A percentile compares a stretch with the other conserved stretches of the same genome.
phyloP scores from a whole-genome alignment of 176 grass and related monocot species.

The Oryza meridionalis region DNA sequence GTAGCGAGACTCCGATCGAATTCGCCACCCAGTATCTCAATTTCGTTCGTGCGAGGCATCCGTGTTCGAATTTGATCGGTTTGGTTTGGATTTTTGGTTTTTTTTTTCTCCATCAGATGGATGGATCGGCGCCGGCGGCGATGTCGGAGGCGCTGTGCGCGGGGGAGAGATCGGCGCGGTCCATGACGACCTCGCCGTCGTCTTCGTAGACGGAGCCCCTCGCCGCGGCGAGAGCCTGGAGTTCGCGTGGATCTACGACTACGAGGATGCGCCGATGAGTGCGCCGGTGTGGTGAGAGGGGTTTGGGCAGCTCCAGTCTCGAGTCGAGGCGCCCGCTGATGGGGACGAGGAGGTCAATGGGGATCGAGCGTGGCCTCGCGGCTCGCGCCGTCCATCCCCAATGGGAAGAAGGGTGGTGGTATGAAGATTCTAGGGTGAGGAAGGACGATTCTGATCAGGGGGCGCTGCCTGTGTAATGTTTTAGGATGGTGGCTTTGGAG shows the following conservation, averaged over 20 bases:
- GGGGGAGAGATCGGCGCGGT: constrained; percentile 16
- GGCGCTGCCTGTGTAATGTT: constrained; percentile 8
- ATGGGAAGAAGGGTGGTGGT: constrained; percentile 37
- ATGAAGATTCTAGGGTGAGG: constrained; percentile 28
- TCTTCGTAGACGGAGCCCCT: constrained; percentile 52
- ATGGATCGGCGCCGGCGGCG: background rate
- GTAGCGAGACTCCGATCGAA: background rate
- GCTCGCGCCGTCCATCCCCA: background rate
- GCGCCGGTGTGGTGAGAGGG: constrained; percentile 24
- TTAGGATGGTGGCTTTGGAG: constrained; percentile 15
- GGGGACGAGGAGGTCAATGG: constrained; percentile 51
- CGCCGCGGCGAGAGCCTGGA: constrained; percentile 18
- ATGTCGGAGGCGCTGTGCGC: constrained; percentile 56
- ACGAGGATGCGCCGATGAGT: constrained; percentile 40
- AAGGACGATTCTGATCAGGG: constrained; percentile 41
- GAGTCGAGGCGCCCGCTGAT: constrained; percentile 43
- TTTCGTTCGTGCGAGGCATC: background rate
- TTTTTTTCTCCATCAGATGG: background rate
- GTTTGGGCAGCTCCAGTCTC: constrained; percentile 45
- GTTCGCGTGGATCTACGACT: constrained; percentile 44
- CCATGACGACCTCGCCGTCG: constrained; percentile 42
- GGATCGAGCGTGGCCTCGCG: background rate
- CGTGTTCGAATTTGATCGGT: background rate
- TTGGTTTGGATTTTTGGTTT: background rate
- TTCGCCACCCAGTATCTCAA: background rate